A percentile compares a stretch with the other conserved stretches of the same genome.
These are phyloP conservation scores for Blastocystis hominis DNA, from an alignment of 352 stramenopile genomes.

Conservation along the genomic window DNA sequence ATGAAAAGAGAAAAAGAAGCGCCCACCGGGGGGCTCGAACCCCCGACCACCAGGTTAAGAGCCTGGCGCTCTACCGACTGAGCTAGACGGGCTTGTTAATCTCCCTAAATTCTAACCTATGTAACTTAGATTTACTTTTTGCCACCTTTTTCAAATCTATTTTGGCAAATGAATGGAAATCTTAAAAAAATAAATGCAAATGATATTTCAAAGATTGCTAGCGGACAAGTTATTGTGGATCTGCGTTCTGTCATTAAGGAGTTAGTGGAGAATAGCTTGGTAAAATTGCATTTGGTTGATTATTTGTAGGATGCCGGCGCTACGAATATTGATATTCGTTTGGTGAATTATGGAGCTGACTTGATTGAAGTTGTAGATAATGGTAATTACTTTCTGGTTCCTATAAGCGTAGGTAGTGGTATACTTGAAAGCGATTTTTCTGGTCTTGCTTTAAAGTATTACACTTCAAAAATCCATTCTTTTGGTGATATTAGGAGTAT, in stretches of 20 bases:
- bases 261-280: slow-evolving; percentile 83
- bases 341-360: slow-evolving; percentile 80
- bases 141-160: not conserved
- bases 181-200: not conserved
- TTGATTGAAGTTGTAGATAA: slow-evolving; percentile 89
- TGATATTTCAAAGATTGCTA: slow-evolving; percentile 63
- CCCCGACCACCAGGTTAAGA: slow-evolving; percentile 51
- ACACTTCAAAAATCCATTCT: slow-evolving; percentile 84
- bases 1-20: slow-evolving; percentile 8
- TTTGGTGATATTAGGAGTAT: slow-evolving; percentile 83
- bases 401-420: slow-evolving; percentile 63
- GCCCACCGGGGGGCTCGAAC: slow-evolving; percentile 44
- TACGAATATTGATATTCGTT: slow-evolving; percentile 70
- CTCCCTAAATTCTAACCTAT: too few species aligned
- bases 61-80: slow-evolving; percentile 49
- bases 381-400: slow-evolving; percentile 62
- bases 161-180: not conserved
- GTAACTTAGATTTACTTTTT: not conserved
- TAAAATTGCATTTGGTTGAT: not conserved
- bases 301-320: slow-evolving; percentile 69
- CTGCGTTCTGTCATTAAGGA: slow-evolving; percentile 89
- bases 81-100: slow-evolving; percentile 10
- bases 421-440: slow-evolving; percentile 71
- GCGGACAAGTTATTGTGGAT: slow-evolving; percentile 85
- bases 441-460: slow-evolving; percentile 78